A percentile compares a stretch with the other conserved stretches of the same genome.
These are phyloP conservation scores for Fusarium foetens DNA, from an alignment of 2,329 filamentous ascomycete genomes.

Conservation along the genomic window DNA sequence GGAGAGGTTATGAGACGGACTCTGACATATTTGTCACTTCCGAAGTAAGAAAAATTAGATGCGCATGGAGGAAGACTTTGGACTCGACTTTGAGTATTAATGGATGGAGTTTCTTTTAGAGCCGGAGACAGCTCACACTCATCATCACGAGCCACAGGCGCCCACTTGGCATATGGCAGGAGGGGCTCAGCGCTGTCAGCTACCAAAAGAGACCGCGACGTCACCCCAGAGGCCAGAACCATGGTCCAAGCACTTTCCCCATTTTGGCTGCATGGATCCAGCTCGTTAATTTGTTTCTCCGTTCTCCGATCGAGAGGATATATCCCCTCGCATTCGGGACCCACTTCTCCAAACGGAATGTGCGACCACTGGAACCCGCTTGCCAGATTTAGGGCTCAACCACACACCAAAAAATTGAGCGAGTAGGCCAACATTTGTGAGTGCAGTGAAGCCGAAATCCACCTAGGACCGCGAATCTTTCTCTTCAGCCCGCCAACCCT, in stretches of 20 bases:
- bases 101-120: constrained; percentile 4
- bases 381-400: constrained; percentile 49
- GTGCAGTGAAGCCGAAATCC: constrained; percentile 43
- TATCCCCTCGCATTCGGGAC: background rate
- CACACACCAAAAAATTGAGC: constrained; percentile 48
- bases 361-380: constrained; percentile 16
- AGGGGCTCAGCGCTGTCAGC: constrained; percentile 27
- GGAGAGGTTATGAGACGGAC: constrained; percentile 25
- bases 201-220: constrained; percentile 31
- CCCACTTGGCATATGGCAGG: constrained; percentile 9
- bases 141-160: constrained; percentile 34
- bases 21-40: constrained; percentile 27
- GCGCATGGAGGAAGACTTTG: background rate
- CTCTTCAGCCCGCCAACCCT: constrained; percentile 50
- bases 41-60: background rate
- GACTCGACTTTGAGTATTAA: background rate
- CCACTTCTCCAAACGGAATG: constrained; percentile 16
- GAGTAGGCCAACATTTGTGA: constrained; percentile 28
- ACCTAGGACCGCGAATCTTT: constrained; percentile 47
- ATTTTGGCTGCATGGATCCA: background rate
- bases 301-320: constrained; percentile 1
- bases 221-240: constrained; percentile 23
- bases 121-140: constrained; percentile 4
- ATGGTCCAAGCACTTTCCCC: constrained; percentile 36
- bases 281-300: constrained; percentile 33